These are phyloP conservation scores for Psilocybe cubensis DNA, from an alignment of 768 basidiomycete species.

Conservation along the genomic window DNA sequence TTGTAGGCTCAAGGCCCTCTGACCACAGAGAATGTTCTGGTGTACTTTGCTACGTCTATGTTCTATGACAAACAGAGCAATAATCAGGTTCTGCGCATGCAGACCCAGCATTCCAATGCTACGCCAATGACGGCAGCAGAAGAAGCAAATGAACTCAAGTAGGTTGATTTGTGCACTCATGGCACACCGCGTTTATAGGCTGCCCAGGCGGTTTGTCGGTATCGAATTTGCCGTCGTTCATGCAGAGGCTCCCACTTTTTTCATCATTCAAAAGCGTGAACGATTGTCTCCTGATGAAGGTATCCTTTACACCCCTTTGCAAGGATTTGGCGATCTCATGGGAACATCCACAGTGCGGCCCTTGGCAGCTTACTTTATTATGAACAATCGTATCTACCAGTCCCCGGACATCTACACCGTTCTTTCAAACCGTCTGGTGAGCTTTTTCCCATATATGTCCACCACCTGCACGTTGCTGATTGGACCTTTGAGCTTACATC, in stretches of 20 bases:
- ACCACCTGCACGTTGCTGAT: constrained; percentile 3
- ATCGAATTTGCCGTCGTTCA: constrained; percentile 88
- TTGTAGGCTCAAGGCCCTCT: constrained; percentile 76
- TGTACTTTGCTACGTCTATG: constrained; percentile 90
- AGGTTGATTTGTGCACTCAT: constrained; percentile 25
- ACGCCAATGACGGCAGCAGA: constrained; percentile 56
- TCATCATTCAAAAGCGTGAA: constrained; percentile 90
- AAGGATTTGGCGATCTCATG: constrained; percentile 4
- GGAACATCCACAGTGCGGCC: constrained; percentile 58
- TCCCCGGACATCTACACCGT: constrained; percentile 85
- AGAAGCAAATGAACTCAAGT: constrained; percentile 89
- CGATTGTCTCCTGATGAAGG: constrained; percentile 84
- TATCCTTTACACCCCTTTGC: constrained; percentile 33
- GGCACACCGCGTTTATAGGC: constrained; percentile 7
- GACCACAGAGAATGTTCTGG: constrained; percentile 78
- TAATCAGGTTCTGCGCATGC: constrained; percentile 92
- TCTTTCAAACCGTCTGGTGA: constrained; percentile 81
- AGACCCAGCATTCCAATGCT: constrained; percentile 84
- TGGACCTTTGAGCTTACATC: constrained; percentile 58
- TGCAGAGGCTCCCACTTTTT: constrained; percentile 77
- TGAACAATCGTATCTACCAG: constrained; percentile 89
- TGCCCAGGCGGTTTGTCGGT: constrained; percentile 80
- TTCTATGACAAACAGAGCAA: constrained; percentile 95
- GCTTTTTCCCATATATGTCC: constrained; percentile 18
- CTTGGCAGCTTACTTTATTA: constrained; percentile 83